phyloP scores from a whole-genome alignment of 108 stramenopile genomes.

The Nitzschia inconspicua region DNA sequence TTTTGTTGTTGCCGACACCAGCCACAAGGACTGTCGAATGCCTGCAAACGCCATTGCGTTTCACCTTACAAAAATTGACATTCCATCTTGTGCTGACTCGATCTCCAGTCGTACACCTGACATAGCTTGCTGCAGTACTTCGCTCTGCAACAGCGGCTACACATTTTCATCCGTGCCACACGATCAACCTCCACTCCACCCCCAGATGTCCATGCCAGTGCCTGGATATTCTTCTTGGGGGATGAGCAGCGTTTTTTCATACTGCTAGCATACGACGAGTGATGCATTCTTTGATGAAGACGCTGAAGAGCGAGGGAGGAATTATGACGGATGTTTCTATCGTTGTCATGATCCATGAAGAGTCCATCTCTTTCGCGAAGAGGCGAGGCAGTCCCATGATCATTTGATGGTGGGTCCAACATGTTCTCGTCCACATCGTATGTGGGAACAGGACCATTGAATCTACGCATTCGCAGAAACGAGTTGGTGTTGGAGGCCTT shows the following conservation, averaged over 20 bases:
- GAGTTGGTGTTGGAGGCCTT: slow-evolving; percentile 40
- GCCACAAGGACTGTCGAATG: background rate
- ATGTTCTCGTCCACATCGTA: slow-evolving; percentile 6
- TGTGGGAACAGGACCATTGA: slow-evolving; percentile 5
- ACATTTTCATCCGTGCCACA: slow-evolving; percentile 91
- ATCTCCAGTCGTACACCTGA: slow-evolving; percentile 89
- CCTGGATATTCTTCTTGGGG: slow-evolving; percentile 11
- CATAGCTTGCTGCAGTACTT: slow-evolving; percentile 89
- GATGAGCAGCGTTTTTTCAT: slow-evolving; percentile 5
- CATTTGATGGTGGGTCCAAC: background rate
- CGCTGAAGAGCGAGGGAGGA: no score
- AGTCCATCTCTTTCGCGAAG: slow-evolving; percentile 3
- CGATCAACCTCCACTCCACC: slow-evolving; percentile 33
- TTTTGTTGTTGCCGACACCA: background rate
- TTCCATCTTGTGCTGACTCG: slow-evolving; percentile 84
- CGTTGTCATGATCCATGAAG: background rate
- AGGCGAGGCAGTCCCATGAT: background rate
- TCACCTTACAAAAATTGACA: slow-evolving; percentile 73
- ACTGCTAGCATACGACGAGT: background rate
- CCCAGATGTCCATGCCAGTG: slow-evolving; percentile 16
- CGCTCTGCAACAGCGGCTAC: slow-evolving; percentile 80
- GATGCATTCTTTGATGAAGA: background rate
- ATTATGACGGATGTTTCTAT: no score
- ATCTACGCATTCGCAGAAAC: slow-evolving; percentile 28
- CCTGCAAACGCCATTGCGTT: slow-evolving; percentile 11